These are phyloP conservation scores for Pichia membranifaciens DNA, from an alignment of 805 yeast genomes.

Conservation along the genomic window DNA sequence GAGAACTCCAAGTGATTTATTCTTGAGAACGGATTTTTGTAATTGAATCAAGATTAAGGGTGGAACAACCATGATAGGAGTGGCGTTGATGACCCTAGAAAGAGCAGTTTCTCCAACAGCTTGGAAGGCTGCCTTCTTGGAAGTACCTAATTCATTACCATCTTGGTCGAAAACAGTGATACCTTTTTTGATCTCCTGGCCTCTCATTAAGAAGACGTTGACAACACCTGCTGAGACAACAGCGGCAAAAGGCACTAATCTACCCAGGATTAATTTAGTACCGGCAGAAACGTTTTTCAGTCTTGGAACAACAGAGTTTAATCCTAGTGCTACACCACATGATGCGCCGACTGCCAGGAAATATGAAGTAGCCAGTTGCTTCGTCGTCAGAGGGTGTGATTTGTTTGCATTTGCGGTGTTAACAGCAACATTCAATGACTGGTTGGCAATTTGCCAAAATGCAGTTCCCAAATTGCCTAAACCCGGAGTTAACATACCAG, in stretches of 20 bases:
- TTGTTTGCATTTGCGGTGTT: slow-evolving; percentile 95
- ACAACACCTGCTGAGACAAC: slow-evolving; percentile 96
- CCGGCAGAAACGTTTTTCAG: slow-evolving; percentile 63
- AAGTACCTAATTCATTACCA: slow-evolving; percentile 62
- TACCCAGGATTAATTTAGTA: slow-evolving; percentile 65
- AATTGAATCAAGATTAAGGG: slow-evolving; percentile 76
- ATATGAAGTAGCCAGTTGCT: slow-evolving; percentile 74
- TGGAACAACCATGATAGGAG: slow-evolving; percentile 96
- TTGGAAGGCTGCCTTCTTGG: slow-evolving; percentile 78
- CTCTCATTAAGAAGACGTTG: slow-evolving; percentile 94
- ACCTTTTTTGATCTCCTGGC: slow-evolving; percentile 86
- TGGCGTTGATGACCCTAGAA: slow-evolving; percentile 89
- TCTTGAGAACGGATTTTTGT: slow-evolving; percentile 64
- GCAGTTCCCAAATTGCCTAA: slow-evolving; percentile 84
- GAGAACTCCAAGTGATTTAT: slow-evolving; percentile 59
- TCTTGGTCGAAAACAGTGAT: slow-evolving; percentile 61
- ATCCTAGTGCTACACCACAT: slow-evolving; percentile 91
- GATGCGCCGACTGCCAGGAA: slow-evolving; percentile 88
- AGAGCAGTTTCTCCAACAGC: slow-evolving; percentile 98
- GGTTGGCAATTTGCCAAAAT: slow-evolving; percentile 98
- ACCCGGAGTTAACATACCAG: slow-evolving; percentile 96
- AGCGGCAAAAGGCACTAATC: slow-evolving; percentile 97
- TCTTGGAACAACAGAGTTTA: slow-evolving; percentile 86
- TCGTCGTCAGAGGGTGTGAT: slow-evolving; percentile 79
- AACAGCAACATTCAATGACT: slow-evolving; percentile 92